Conservation (phyloP, 768 basidiomycete species). For the Gymnopilus junonius region DNA sequence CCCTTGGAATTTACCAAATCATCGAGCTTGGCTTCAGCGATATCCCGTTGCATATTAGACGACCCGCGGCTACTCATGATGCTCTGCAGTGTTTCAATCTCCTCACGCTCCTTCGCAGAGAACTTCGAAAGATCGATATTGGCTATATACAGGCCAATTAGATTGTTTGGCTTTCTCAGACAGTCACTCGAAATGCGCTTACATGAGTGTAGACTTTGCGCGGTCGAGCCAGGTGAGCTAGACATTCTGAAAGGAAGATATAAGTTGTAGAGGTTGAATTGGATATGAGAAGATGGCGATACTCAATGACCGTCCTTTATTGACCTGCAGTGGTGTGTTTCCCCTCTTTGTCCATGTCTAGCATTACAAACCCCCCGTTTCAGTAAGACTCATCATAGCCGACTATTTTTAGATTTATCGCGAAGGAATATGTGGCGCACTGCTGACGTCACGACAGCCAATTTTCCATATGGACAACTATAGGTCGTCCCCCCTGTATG, state of each 20-base stretch:
- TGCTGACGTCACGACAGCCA: neutral
- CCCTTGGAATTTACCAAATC: constrained; percentile 14
- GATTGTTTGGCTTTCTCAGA: no score
- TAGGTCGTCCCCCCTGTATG: no score
- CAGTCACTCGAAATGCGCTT: neutral
- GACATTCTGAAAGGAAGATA: neutral
- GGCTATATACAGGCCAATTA: no score
- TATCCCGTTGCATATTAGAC: constrained; percentile 10
- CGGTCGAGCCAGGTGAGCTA: neutral
- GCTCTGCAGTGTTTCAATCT: neutral
- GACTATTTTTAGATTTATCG: neutral
- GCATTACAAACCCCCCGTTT: neutral
- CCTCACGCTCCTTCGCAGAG: constrained; percentile 4
- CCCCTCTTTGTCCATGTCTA: neutral
- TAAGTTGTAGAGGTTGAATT: neutral
- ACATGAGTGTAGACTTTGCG: neutral
- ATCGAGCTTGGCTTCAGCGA: constrained; percentile 12
- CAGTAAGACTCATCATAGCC: neutral
- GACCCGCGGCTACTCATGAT: neutral
- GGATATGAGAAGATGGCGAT: neutral
- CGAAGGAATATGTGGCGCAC: neutral
- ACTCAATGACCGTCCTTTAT: neutral
- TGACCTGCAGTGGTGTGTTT: neutral
- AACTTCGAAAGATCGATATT: constrained; percentile 4
- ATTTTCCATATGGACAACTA: neutral